Base-by-base conservation (phyloP, 768 basidiomycete genomes). In the Suillus luteus region DNA sequence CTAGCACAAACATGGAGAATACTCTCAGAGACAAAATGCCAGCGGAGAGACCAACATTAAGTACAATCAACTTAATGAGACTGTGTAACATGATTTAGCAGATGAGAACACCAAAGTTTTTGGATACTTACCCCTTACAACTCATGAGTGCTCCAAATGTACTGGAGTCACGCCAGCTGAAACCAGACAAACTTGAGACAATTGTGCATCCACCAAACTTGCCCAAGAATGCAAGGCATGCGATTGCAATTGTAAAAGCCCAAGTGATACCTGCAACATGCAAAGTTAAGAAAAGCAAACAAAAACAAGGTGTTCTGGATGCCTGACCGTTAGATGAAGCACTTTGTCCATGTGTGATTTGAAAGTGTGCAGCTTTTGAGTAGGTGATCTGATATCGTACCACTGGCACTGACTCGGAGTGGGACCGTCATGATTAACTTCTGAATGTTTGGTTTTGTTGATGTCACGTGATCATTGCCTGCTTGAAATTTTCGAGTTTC, bases 331-430 rank as follows among this genome's bases (percentile, higher is more conserved):
- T 79, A 99, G 80, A 69, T 95, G 93, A 31, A 98, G 85, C 31
- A 99, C 94, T 76, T 98, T 96, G 70, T 97, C 96, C 0, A 89
- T 90, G 76, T 99, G 97, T 4, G 89, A 88, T 72, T 95, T 92
- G 74, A 99, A 99, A 17, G 88, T 84, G 74, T 99, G 97, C 38
- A 99, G 76, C 67, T 87, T 91, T 73, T 86, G 86, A 11, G 82
- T 82, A n/a, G 87, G 85, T 27, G 79, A 73, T 52, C 96, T 90
- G 65, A 89, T 85, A 73, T 99, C 97, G 77, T 96, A 72, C n/a
- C n/a, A n/a, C n/a, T n/a, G n/a, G n/a, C n/a, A n/a, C n/a, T n/a
- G n/a, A n/a, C n/a, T n/a, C n/a, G n/a, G n/a, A n/a, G n/a, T n/a
- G n/a, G n/a, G n/a, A n/a, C n/a, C n/a, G n/a, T n/a, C n/a, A n/a